Evolutionary conservation across 179 eudicot species (phyloP).

Genomic region (Heliamphora pulchella): DNA sequence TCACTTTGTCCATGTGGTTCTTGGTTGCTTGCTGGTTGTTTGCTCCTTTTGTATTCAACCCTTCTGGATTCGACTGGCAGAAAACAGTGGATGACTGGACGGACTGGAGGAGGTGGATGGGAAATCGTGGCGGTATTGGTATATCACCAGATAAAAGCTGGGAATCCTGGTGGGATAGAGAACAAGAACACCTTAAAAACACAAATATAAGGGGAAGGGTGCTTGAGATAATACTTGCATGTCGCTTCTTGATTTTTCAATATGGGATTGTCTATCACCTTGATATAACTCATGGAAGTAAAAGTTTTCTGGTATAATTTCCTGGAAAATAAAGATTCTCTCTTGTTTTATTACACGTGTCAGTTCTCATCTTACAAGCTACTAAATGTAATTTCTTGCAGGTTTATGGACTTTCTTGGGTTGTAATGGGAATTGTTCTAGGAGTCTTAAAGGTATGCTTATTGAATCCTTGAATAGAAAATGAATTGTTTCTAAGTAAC

Average conservation of each 20-base stretch:
- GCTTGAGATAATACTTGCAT: constrained; percentile 48
- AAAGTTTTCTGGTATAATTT: constrained; percentile 38
- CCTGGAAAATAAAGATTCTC: neutral
- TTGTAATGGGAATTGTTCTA: constrained; percentile 67
- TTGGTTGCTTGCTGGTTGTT: constrained; percentile 68
- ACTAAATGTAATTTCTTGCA: constrained; percentile 25
- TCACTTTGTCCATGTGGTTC: constrained; percentile 79
- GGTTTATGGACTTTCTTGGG: constrained; percentile 98
- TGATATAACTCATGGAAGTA: constrained; percentile 45
- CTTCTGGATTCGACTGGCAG: constrained; percentile 74
- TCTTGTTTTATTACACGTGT: neutral
- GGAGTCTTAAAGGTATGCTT: constrained; percentile 65
- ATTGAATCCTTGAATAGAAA: neutral
- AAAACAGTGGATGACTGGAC: constrained; percentile 80
- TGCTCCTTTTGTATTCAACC: constrained; percentile 70
- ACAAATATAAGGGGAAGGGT: constrained; percentile 57
- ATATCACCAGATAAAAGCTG: constrained; percentile 55
- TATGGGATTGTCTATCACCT: constrained; percentile 72
- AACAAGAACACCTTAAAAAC: constrained; percentile 56
- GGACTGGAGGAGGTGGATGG: constrained; percentile 86
- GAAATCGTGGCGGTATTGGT: constrained; percentile 73
- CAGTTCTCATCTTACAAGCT: neutral
- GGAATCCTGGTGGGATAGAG: constrained; percentile 83
- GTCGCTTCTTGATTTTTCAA: constrained; percentile 60
- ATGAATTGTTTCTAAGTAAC: too few species aligned